Percentiles rank a stretch among this genome's conserved stretches.
Evolutionary conservation across 140 eudicot species (phyloP).

Genomic region (Bidens hawaiensis): DNA sequence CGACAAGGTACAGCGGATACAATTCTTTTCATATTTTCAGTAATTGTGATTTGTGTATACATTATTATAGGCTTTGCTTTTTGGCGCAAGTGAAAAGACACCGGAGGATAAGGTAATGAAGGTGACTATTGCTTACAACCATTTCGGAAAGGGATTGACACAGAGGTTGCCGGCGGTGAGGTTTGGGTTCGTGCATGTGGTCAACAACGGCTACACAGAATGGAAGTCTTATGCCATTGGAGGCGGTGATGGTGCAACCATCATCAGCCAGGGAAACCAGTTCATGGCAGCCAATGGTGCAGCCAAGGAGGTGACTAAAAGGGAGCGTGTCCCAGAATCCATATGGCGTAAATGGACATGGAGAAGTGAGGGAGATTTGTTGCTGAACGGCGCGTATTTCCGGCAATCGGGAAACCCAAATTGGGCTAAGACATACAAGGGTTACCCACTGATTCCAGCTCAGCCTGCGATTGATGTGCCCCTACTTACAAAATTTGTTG

Average conservation of each 20-base stretch:
- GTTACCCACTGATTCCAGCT: conserved; percentile 30
- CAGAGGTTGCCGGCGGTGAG: conserved; percentile 67
- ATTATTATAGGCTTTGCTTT: conserved; percentile 64
- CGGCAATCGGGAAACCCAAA: conserved; percentile 49
- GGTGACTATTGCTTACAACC: conserved; percentile 69
- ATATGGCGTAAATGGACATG: conserved; percentile 74
- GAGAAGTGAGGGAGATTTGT: conserved; percentile 67
- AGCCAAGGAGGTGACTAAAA: conserved; percentile 35
- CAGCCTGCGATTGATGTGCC: conserved; percentile 34
- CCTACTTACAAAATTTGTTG: conserved; percentile 41
- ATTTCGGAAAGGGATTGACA: conserved; percentile 61
- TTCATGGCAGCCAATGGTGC: conserved; percentile 31
- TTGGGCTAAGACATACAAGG: conserved; percentile 22
- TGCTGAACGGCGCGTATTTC: conserved; percentile 64
- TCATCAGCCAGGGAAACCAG: conserved; percentile 65
- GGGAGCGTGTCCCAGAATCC: conserved; percentile 25
- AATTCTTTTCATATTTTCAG: background rate
- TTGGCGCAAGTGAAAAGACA: conserved; percentile 55
- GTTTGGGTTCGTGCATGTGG: conserved; percentile 57
- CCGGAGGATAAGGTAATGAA: conserved; percentile 45
- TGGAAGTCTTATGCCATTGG: conserved; percentile 71
- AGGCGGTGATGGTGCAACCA: conserved; percentile 57
- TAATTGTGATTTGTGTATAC: background rate
- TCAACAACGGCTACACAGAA: conserved; percentile 57
- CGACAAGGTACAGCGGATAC: conserved; percentile 34